A percentile compares a stretch with the other conserved stretches of the same genome.
These are phyloP conservation scores for Zhuliangozyma parablackwelliae DNA, from an alignment of 1,139 yeast genomes.

Conservation along the genomic window DNA sequence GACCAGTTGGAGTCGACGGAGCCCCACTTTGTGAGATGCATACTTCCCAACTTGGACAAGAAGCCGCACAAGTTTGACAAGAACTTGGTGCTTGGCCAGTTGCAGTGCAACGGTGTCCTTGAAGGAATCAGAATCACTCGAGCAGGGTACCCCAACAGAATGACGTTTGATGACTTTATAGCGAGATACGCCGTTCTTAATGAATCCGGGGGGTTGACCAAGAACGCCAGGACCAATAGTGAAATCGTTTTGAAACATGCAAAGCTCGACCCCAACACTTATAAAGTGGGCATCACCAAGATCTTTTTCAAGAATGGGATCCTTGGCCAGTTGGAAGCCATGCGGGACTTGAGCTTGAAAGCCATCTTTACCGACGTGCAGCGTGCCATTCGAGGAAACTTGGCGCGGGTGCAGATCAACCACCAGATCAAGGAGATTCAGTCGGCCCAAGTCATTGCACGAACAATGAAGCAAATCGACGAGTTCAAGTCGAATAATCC, in stretches of 20 bases:
- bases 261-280: conserved; percentile 58
- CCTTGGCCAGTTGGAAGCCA: conserved; percentile 77
- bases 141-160: conserved; percentile 93
- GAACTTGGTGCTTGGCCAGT: conserved; percentile 74
- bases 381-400: conserved; percentile 61
- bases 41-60: conserved; percentile 81
- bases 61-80: conserved; percentile 71
- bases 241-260: conserved; percentile 61
- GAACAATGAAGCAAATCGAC: conserved; percentile 55
- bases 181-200: conserved; percentile 68
- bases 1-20: conserved; percentile 73
- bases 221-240: conserved; percentile 57
- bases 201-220: conserved; percentile 42
- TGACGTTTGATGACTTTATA: conserved; percentile 77
- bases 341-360: conserved; percentile 64
- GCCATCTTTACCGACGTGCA: conserved; percentile 59
- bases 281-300: conserved; percentile 80
- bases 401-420: conserved; percentile 51
- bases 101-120: conserved; percentile 94
- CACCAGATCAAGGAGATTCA: conserved; percentile 55
- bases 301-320: conserved; percentile 94
- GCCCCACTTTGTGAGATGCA: conserved; percentile 96
- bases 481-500: conserved; percentile 52
- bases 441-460: conserved; percentile 67
- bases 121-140: conserved; percentile 97